Evolutionary conservation across 495 filamentous ascomycete genomes (phyloP), one percentile per base, ranked within the genome.

Genomic region (Viridothelium virens): DNA sequence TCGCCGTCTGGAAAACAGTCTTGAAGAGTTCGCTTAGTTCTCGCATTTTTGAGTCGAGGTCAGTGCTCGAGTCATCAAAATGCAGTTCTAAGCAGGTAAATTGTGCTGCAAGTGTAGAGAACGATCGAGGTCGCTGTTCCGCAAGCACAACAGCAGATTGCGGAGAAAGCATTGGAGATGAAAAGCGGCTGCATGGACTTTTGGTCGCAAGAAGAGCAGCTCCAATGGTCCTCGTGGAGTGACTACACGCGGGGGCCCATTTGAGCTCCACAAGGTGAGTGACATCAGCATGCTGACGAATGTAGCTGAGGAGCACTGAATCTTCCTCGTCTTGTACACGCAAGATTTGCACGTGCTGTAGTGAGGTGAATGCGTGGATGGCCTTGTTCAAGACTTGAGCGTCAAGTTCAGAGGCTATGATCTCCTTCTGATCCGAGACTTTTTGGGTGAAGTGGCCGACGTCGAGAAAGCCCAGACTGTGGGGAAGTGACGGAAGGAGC

Each of bases 341-440:
- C 33, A 89, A 79, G 31, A 90, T 79, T 67, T 89, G 86, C 56
- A 90, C 80, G 70, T 88, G 82, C 69, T 87, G 83, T 7, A 91
- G 79, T 2, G 80, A 79, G 1, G 79, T 79, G 69, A 89, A 89
- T 2, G 82, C 80, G 4, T 74, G 69, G 61, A 88, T 79, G 46
- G 86, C 86, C 63, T 77, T 78, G 38, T 77, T 80, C 16, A 89
- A 76, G n/a, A 82, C 73, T 5, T 74, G 71, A 7, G 70, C 67
- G 66, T 83, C 81, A 62, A 78, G 73, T 63, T 76, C 50, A 5
- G 74, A 73, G 38, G 71, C 62, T 12, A 83, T 56, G 12, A 83
- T 78, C 38, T 76, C 68, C 61, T 67, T 70, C 66, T 83, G 81
- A 50, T 83, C 80, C 34, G 69, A 68, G 36, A 76, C 71, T 65